Percentiles rank a stretch among this genome's conserved stretches.
Conservation (phyloP, 2,329 filamentous ascomycete species). For the Akanthomyces dipterigenus region DNA sequence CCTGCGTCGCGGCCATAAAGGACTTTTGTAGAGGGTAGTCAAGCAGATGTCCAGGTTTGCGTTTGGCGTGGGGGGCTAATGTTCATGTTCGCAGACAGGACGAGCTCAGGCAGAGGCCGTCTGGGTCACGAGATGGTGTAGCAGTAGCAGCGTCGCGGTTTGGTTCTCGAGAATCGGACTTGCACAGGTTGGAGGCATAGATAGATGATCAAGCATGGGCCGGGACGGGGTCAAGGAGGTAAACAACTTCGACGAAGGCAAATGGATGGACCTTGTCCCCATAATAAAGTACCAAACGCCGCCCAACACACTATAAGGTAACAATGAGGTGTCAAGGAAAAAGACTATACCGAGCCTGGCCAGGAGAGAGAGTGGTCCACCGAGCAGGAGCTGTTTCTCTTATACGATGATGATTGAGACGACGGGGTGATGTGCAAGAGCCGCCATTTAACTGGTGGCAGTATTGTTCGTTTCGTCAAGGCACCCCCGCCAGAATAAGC, state of each 20-base stretch:
- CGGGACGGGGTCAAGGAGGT: not conserved
- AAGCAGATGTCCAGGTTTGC: conserved; percentile 4
- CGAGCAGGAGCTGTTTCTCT: not conserved
- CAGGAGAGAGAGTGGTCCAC: not conserved
- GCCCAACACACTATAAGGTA: not conserved
- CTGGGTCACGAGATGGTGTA: not conserved
- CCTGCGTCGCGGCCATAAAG: conserved; percentile 19
- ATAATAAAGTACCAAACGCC: conserved; percentile 8
- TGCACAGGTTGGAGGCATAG: not conserved
- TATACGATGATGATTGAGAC: not conserved
- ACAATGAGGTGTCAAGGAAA: not conserved
- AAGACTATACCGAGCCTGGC: not conserved
- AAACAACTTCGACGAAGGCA: not conserved
- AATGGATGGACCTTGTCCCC: conserved; percentile 2
- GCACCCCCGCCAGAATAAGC: not conserved
- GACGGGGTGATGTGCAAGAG: not conserved
- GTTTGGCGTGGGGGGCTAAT: not conserved
- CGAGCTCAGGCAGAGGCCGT: not conserved
- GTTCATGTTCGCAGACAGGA: not conserved
- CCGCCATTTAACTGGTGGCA: not conserved
- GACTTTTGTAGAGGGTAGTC: not conserved
- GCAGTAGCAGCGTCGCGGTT: not conserved
- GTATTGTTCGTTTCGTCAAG: not conserved
- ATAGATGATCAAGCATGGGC: not conserved
- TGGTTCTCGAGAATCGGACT: not conserved